Conservation (phyloP, 306 rosid genomes). For the Rosa rugosa region DNA sequence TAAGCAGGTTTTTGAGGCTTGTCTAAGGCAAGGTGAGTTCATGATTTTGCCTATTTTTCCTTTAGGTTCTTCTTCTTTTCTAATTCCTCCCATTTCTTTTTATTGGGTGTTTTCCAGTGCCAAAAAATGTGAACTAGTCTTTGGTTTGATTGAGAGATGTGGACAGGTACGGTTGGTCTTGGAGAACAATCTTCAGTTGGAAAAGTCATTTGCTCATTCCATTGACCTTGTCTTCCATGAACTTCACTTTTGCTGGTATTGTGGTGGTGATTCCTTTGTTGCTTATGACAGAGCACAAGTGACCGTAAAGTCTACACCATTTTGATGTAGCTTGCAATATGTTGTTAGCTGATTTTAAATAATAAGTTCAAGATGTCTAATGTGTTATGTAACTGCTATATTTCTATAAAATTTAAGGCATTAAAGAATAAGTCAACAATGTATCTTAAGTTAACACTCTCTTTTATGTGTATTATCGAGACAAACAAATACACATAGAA, state of each 20-base stretch:
- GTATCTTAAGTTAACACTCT: not conserved
- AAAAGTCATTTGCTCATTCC: not conserved
- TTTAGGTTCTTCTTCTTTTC: not conserved
- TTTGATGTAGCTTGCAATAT: not conserved
- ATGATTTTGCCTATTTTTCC: not conserved
- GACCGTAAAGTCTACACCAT: not conserved
- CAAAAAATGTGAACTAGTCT: not conserved
- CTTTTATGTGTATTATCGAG: not conserved
- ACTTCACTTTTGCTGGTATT: not conserved
- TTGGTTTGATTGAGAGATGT: not conserved
- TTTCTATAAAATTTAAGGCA: not conserved
- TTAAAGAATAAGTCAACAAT: not conserved
- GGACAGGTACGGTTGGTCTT: conserved; percentile 23
- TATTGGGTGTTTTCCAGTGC: not conserved
- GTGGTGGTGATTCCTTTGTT: conserved; percentile 4
- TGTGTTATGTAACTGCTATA: not conserved
- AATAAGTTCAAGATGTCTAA: not conserved
- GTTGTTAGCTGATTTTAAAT: not conserved
- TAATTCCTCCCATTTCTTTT: not conserved
- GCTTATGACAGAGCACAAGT: not conserved
- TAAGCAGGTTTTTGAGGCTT: conserved; percentile 53
- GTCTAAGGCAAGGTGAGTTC: conserved; percentile 33
- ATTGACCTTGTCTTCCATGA: conserved; percentile 10
- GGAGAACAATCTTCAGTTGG: conserved; percentile 12
- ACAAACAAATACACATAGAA: not conserved